A percentile compares a stretch with the other conserved stretches of the same genome.
phyloP scores from a whole-genome alignment of 768 basidiomycete species.

The Rhizopogon rudus region DNA sequence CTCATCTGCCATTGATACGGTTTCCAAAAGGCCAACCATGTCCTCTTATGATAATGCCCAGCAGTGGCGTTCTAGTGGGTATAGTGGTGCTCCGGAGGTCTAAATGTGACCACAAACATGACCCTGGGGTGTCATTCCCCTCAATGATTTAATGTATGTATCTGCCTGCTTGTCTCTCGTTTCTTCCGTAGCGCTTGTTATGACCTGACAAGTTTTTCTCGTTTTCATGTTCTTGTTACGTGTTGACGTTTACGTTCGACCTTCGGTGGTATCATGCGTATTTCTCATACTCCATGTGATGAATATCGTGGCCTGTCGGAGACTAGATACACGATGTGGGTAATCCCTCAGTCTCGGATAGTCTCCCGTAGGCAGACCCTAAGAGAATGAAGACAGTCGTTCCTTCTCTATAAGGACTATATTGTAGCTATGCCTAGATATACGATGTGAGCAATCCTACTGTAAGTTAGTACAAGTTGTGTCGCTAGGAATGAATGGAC shows the following conservation, averaged over 20 bases:
- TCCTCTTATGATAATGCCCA: slow-evolving; percentile 8
- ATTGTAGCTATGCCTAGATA: too few relatives aligned
- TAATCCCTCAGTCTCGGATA: too few relatives aligned
- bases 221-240: not conserved
- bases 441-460: too few relatives aligned
- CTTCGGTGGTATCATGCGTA: too few relatives aligned
- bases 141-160: not conserved
- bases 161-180: not conserved
- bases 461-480: too few relatives aligned
- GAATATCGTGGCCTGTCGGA: too few relatives aligned
- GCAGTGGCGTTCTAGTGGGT: slow-evolving; percentile 1
- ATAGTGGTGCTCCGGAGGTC: slow-evolving; percentile 23
- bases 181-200: not conserved
- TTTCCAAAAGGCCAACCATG: not conserved
- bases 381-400: too few relatives aligned
- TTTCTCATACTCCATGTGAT: too few relatives aligned
- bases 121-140: not conserved
- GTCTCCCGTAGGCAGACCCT: too few relatives aligned
- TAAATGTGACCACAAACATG: slow-evolving; percentile 1
- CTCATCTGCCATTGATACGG: not conserved
- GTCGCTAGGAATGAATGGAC: too few relatives aligned
- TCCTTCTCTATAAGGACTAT: too few relatives aligned
- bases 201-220: not conserved
- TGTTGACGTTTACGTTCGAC: not conserved
- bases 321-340: too few relatives aligned